phyloP scores from a whole-genome alignment of 129 eudicot species.

The Chrysanthemum seticuspe region DNA sequence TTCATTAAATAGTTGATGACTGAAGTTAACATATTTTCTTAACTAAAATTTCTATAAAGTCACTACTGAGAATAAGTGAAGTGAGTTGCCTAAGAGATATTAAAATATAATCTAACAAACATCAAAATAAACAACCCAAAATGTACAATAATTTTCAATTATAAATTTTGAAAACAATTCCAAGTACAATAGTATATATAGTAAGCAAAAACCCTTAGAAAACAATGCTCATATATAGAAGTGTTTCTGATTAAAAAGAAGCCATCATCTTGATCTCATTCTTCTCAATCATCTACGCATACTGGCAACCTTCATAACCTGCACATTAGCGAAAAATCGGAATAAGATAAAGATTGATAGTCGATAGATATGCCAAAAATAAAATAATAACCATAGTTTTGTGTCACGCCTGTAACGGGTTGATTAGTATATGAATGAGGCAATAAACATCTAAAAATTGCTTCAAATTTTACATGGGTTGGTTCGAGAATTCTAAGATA shows the following conservation, averaged over 20 bases:
- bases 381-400: neutral
- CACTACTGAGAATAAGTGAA: no score
- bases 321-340: constrained; percentile 17
- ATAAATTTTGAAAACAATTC: neutral
- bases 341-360: neutral
- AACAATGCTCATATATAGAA: neutral
- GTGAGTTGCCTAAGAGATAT: no score
- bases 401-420: neutral
- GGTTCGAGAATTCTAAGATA: neutral
- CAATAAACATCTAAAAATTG: neutral
- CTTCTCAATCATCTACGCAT: constrained; percentile 24
- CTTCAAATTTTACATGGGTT: neutral
- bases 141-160: neutral
- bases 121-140: neutral
- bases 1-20: no score
- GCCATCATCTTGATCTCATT: neutral
- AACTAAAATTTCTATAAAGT: no score
- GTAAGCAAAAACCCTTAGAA: neutral
- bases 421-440: neutral
- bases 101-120: neutral
- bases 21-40: no score
- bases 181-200: neutral
- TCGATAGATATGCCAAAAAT: neutral
- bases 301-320: constrained; percentile 56
- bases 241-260: neutral